Percentiles rank a stretch among this genome's conserved stretches.
Evolutionary conservation across 73 alveolate genomes (phyloP).

Genomic region (Loxodes magnus): DNA sequence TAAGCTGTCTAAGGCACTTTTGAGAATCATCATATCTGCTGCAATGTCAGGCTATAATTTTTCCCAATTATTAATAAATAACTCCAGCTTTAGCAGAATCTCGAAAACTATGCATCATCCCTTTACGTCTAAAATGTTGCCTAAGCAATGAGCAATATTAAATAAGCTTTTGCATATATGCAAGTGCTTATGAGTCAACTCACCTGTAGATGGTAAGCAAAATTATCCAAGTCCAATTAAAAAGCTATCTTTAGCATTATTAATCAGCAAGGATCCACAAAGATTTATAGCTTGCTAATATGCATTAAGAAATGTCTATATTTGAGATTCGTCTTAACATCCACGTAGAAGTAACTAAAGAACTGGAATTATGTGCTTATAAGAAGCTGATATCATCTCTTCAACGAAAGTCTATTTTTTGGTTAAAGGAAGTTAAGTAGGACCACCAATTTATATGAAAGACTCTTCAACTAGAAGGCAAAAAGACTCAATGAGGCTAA

Average conservation of each 20-base stretch:
- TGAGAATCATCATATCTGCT: slow-evolving; percentile 47
- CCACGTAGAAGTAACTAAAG: slow-evolving; percentile 1
- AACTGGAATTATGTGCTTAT: slow-evolving; percentile 2
- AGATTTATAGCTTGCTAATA: slow-evolving; percentile 23
- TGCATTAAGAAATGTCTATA: slow-evolving; percentile 24
- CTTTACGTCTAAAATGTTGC: slow-evolving; percentile 62
- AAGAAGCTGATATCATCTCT: neutral
- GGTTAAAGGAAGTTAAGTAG: neutral
- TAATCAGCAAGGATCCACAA: slow-evolving; percentile 20
- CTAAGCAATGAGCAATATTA: slow-evolving; percentile 76
- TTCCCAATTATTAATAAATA: slow-evolving; percentile 7
- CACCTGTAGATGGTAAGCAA: slow-evolving; percentile 11
- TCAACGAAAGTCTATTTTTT: neutral
- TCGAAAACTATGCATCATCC: slow-evolving; percentile 67
- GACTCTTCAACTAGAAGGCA: neutral
- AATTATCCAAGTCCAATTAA: slow-evolving; percentile 17
- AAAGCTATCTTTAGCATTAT: slow-evolving; percentile 30
- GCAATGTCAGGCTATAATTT: neutral
- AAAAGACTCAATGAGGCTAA: neutral
- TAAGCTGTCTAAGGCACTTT: slow-evolving; percentile 46
- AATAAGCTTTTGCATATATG: slow-evolving; percentile 60
- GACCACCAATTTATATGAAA: neutral
- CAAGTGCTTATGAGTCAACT: slow-evolving; percentile 57
- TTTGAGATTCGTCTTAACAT: slow-evolving; percentile 9
- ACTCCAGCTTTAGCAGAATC: slow-evolving; percentile 54